A percentile compares a stretch with the other conserved stretches of the same genome.
These are phyloP conservation scores for Mrakia gelida DNA, from an alignment of 768 basidiomycete genomes.

Conservation along the genomic window DNA sequence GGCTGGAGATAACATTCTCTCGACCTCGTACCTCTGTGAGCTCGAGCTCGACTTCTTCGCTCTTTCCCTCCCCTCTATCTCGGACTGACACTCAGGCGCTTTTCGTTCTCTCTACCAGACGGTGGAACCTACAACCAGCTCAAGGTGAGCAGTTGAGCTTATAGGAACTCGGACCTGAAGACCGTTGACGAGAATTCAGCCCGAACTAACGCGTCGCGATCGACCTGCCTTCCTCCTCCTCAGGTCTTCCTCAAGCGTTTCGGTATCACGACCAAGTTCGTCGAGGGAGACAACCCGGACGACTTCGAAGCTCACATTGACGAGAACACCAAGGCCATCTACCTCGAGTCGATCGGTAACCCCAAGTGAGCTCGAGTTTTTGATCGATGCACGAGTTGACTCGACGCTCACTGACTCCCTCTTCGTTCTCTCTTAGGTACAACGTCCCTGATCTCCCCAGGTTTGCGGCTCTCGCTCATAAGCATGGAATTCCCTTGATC, in stretches of 20 bases:
- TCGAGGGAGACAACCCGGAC: background rate
- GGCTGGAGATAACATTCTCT: background rate
- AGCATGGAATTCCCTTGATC: background rate
- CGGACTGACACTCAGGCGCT: background rate
- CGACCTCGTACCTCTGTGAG: background rate
- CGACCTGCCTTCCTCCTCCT: too few species aligned
- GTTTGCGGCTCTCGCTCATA: background rate
- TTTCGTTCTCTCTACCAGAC: background rate
- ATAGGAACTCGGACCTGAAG: too few species aligned
- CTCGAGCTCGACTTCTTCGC: background rate
- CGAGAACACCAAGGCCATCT: background rate
- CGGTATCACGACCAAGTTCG: background rate
- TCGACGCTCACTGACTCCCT: background rate
- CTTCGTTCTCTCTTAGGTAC: background rate
- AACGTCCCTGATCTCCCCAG: background rate
- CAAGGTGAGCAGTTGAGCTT: background rate
- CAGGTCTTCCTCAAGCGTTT: background rate
- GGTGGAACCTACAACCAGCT: constrained; percentile 1
- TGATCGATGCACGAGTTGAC: background rate
- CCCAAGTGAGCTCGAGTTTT: background rate
- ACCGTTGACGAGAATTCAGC: too few species aligned
- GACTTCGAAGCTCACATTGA: background rate
- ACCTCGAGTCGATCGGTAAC: background rate
- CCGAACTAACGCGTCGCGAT: too few species aligned
- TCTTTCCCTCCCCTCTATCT: background rate